Evolutionary conservation across 2,329 filamentous ascomycete genomes (phyloP).

Genomic region (Rosellinia necatrix): DNA sequence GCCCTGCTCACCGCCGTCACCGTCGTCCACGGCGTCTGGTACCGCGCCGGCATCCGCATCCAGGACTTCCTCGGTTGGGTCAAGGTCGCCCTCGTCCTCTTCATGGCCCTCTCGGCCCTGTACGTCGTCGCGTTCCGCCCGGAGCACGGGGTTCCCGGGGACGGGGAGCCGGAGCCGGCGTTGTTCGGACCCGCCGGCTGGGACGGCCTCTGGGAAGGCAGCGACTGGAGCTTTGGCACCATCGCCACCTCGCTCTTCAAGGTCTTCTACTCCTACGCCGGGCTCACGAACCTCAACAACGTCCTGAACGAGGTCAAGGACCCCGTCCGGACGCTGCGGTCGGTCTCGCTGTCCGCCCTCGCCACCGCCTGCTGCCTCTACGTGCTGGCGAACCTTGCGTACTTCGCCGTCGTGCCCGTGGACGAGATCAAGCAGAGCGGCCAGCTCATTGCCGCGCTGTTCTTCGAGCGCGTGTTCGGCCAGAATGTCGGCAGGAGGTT

Average conservation of each 20-base stretch:
- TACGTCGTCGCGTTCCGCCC: slow-evolving; percentile 59
- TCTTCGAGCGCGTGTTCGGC: slow-evolving; percentile 69
- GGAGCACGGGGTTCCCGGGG: slow-evolving; percentile 23
- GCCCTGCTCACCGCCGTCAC: slow-evolving; percentile 61
- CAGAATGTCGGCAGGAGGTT: slow-evolving; percentile 59
- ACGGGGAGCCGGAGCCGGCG: slow-evolving; percentile 18
- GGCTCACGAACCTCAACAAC: slow-evolving; percentile 69
- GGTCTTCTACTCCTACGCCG: slow-evolving; percentile 71
- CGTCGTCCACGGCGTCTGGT: slow-evolving; percentile 62
- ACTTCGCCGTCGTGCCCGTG: slow-evolving; percentile 67
- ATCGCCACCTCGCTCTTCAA: slow-evolving; percentile 71
- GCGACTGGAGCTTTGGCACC: slow-evolving; percentile 70
- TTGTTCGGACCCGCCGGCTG: slow-evolving; percentile 42
- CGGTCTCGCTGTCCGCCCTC: slow-evolving; percentile 64
- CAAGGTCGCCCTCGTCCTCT: slow-evolving; percentile 63
- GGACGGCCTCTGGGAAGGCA: slow-evolving; percentile 64
- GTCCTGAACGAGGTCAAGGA: slow-evolving; percentile 74
- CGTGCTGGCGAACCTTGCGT: slow-evolving; percentile 66
- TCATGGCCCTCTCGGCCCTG: slow-evolving; percentile 65
- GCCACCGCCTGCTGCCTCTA: slow-evolving; percentile 67
- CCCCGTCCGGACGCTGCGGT: slow-evolving; percentile 67
- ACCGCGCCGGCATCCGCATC: slow-evolving; percentile 60
- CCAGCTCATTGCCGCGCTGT: slow-evolving; percentile 69
- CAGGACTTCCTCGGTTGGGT: slow-evolving; percentile 67
- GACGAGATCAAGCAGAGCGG: slow-evolving; percentile 69